Evolutionary conservation across 2,329 filamentous ascomycete species (phyloP), one percentile per base, ranked within the genome.

Genomic region (Neobulgaria alba): DNA sequence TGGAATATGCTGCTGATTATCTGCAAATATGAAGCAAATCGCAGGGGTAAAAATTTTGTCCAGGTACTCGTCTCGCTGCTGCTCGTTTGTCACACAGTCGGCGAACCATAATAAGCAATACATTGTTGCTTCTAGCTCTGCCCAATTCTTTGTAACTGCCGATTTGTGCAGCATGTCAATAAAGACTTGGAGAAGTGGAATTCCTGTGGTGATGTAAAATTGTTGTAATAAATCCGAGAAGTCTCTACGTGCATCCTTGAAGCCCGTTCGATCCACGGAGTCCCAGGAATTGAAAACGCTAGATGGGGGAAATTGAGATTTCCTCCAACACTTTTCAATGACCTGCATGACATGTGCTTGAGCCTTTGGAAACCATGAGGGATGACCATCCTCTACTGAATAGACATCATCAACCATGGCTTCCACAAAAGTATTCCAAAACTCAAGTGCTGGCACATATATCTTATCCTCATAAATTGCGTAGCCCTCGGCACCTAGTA

Each of bases 361-460:
- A 2, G 81, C 78, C 5, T 67, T 60, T 5, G 66, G 62, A 36
- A 81, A 68, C 79, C 81, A 86, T 5, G 61, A 61, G 4, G 65
- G 61, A 4, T 61, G 57, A 3, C 63, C 62, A 17, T 53, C 60
- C 50, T 71, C 66, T n/a, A 68, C 67, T 1, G 71, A 69, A 45
- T 69, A 75, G 33, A 73, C 63, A 8, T 63, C 67, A 56, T 78
- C 82, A 45, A 69, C 74, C 66, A 79, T 69, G 10, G 75, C 74
- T 61, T 88, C 85, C 4, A 85, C 75, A 57, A 81, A 87, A 1
- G 76, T 79, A 14, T 76, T 81, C 85, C 86, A 92, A 57, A 92
- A 90, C 53, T 92, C 85, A 10, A 90, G 69, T 1, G 80, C 76
- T 4, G 57, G 75, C 1, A 84, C 74, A 41, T 86, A 88, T 9